Percentiles rank a stretch among this genome's conserved stretches.
These are phyloP conservation scores for Colletotrichum neosansevieriae DNA, from an alignment of 2,329 filamentous ascomycete genomes.

Conservation along the genomic window DNA sequence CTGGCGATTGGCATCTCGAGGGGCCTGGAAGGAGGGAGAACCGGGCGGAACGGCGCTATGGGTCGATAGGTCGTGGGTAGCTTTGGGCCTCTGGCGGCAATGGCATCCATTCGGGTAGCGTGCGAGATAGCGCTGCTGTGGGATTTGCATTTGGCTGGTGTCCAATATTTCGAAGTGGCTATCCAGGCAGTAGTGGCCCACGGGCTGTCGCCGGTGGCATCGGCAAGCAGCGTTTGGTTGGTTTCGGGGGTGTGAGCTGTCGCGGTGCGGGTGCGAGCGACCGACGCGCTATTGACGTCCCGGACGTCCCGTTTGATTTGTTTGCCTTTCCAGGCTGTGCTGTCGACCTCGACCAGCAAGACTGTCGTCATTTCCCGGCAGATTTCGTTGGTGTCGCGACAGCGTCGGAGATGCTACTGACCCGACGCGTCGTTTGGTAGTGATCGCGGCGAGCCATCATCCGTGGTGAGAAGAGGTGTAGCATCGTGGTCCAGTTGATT, in stretches of 20 bases:
- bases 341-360: background rate
- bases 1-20: background rate
- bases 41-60: constrained; percentile 13
- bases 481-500: constrained; percentile 4
- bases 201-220: constrained; percentile 20
- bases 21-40: constrained; percentile 22
- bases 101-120: constrained; percentile 26
- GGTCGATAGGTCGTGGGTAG: constrained; percentile 31
- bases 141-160: constrained; percentile 37
- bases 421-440: constrained; percentile 12
- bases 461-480: background rate
- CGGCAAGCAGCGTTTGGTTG: constrained; percentile 18
- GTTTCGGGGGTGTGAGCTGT: constrained; percentile 7
- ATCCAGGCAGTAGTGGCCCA: constrained; percentile 20
- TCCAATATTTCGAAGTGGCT: background rate
- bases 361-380: constrained; percentile 18
- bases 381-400: constrained; percentile 21
- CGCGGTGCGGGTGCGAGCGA: constrained; percentile 12
- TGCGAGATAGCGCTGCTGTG: constrained; percentile 28
- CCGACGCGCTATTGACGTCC: constrained; percentile 13
- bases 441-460: background rate
- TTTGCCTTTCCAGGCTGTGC: constrained; percentile 8
- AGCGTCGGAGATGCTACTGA: constrained; percentile 5
- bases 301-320: constrained; percentile 4
- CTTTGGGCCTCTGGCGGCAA: constrained; percentile 20